A percentile compares a stretch with the other conserved stretches of the same genome.
phyloP scores from a whole-genome alignment of 345 rosid genomes.

The Pugionium dolabratum region DNA sequence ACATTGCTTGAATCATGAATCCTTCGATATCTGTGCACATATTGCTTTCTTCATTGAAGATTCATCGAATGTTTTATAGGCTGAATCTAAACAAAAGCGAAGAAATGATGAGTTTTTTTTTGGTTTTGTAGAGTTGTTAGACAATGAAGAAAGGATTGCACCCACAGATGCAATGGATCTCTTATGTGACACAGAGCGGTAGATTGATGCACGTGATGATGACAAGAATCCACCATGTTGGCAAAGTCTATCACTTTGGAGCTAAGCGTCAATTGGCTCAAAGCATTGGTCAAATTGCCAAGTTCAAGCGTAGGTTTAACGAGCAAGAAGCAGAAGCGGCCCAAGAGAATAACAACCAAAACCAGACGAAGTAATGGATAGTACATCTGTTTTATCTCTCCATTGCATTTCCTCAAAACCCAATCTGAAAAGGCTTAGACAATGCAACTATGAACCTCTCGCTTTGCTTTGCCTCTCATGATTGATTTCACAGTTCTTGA shows the following conservation, averaged over 20 bases:
- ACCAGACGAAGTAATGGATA: slow-evolving; percentile 24
- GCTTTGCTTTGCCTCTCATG: slow-evolving; percentile 5
- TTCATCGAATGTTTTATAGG: neutral
- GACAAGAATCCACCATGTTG: slow-evolving; percentile 81
- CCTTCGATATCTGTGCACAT: neutral
- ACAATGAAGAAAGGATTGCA: slow-evolving; percentile 91
- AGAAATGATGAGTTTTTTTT: slow-evolving; percentile 4
- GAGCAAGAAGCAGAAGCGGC: slow-evolving; percentile 48
- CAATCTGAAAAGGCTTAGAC: neutral
- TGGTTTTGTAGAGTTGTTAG: slow-evolving; percentile 31
- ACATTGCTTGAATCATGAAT: slow-evolving; percentile 2
- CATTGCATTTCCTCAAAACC: neutral
- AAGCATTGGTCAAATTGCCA: slow-evolving; percentile 80
- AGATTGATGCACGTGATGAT: slow-evolving; percentile 84
- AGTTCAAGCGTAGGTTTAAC: slow-evolving; percentile 77
- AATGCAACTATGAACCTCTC: slow-evolving; percentile 17
- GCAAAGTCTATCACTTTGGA: slow-evolving; percentile 83
- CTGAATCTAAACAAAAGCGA: neutral
- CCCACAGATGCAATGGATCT: slow-evolving; percentile 97
- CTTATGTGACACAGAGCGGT: slow-evolving; percentile 89
- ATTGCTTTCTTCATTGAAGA: slow-evolving; percentile 5
- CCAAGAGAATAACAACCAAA: slow-evolving; percentile 32
- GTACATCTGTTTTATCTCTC: neutral
- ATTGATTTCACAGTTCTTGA: neutral
- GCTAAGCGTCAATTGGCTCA: slow-evolving; percentile 90